phyloP scores from a whole-genome alignment of 345 rosid genomes.

The Eucalyptus victrix region DNA sequence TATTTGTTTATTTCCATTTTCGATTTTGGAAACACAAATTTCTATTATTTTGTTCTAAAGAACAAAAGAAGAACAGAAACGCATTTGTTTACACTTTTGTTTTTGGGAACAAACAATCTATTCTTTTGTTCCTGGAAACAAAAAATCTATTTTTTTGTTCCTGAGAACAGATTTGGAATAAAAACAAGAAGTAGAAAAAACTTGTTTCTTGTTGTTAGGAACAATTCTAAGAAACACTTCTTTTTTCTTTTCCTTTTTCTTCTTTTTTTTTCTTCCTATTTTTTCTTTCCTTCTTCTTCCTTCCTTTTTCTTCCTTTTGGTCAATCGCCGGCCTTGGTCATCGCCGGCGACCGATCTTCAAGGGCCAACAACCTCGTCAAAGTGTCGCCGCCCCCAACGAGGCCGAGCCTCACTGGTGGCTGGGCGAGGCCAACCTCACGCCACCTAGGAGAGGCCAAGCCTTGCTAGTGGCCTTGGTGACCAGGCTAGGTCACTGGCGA shows the following conservation, averaged over 20 bases:
- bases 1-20: fast-evolving
- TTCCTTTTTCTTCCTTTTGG: too few relatives aligned
- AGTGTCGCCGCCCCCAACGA: too few relatives aligned
- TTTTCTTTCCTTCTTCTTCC: too few relatives aligned
- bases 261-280: too few relatives aligned
- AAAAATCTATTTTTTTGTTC: too few relatives aligned
- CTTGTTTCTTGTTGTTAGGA: fast-evolving
- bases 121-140: fast-evolving
- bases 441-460: fast-evolving
- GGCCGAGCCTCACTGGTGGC: too few relatives aligned
- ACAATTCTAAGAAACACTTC: too few relatives aligned
- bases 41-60: fast-evolving
- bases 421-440: too few relatives aligned
- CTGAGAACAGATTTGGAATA: fast-evolving
- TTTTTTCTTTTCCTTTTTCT: too few relatives aligned
- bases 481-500: fast-evolving
- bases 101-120: fast-evolving
- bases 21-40: fast-evolving
- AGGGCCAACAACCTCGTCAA: fast-evolving
- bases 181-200: fast-evolving
- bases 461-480: fast-evolving
- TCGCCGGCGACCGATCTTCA: fast-evolving
- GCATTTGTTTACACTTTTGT: too few relatives aligned
- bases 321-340: fast-evolving
- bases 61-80: fast-evolving